A percentile compares a stretch with the other conserved stretches of the same genome.
Conservation (phyloP, 345 rosid genomes). For the Salix brachista region DNA sequence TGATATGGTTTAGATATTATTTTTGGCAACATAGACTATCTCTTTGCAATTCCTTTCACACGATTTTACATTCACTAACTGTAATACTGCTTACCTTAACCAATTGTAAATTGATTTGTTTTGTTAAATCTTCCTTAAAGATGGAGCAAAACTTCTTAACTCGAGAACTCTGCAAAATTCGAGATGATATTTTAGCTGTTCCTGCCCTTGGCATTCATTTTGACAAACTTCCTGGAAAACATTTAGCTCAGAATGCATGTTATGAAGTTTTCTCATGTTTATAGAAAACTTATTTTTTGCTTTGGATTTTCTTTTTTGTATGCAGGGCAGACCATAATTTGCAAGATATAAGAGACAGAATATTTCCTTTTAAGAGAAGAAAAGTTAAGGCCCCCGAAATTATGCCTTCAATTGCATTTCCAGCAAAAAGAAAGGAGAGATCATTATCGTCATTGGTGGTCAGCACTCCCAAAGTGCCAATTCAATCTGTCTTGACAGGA, state of each 20-base stretch:
- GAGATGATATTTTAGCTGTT: background rate
- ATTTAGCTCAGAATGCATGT: background rate
- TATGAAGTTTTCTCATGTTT: background rate
- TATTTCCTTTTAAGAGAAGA: conserved; percentile 73
- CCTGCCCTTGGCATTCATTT: background rate
- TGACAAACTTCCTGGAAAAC: background rate
- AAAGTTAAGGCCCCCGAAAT: conserved; percentile 62
- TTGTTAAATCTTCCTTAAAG: background rate
- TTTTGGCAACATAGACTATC: background rate
- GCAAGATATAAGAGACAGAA: conserved; percentile 83
- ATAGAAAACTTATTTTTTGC: background rate
- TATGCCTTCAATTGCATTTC: conserved; percentile 51
- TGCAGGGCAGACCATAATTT: conserved; percentile 78
- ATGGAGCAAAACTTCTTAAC: background rate
- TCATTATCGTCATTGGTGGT: conserved; percentile 92
- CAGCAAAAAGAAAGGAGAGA: conserved; percentile 88
- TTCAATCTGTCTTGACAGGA: conserved; percentile 60
- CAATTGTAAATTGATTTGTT: background rate
- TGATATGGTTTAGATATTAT: background rate
- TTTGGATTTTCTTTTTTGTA: conserved; percentile 1
- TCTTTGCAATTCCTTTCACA: background rate
- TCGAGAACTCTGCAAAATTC: background rate
- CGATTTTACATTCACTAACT: background rate
- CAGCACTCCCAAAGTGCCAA: conserved; percentile 65
- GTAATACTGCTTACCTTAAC: background rate